Evolutionary conservation across 2,329 filamentous ascomycete genomes (phyloP).

Genomic region (Venturia aucupariae): DNA sequence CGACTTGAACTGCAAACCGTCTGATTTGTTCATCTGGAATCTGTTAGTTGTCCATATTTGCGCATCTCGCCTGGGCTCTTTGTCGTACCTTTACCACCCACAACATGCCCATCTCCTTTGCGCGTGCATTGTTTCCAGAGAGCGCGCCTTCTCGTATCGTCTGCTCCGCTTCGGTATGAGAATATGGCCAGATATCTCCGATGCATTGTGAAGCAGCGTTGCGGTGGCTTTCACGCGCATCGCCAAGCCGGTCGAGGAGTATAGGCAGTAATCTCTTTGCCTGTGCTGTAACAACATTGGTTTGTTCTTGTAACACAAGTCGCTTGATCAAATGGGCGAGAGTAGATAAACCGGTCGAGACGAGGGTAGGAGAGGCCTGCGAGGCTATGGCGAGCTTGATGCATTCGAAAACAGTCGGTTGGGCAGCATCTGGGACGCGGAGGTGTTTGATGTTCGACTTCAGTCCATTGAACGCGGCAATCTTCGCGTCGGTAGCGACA

Average conservation of each 20-base stretch:
- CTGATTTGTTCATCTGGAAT: slow-evolving; percentile 66
- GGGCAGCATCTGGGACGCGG: slow-evolving; percentile 67
- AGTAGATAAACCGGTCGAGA: slow-evolving; percentile 77
- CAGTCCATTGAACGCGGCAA: slow-evolving; percentile 60
- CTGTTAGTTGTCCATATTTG: slow-evolving; percentile 15
- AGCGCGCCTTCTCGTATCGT: slow-evolving; percentile 71
- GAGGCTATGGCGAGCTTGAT: slow-evolving; percentile 66
- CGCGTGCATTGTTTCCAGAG: slow-evolving; percentile 68
- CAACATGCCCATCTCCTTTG: slow-evolving; percentile 75
- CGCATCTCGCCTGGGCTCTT: slow-evolving; percentile 12
- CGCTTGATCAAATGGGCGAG: slow-evolving; percentile 82
- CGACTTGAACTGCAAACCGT: slow-evolving; percentile 67
- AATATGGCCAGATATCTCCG: slow-evolving; percentile 63
- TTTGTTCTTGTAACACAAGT: slow-evolving; percentile 74
- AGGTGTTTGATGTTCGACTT: slow-evolving; percentile 90
- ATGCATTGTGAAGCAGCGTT: slow-evolving; percentile 65
- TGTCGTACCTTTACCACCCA: slow-evolving; percentile 67
- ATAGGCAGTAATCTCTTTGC: slow-evolving; percentile 62
- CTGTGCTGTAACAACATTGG: slow-evolving; percentile 58
- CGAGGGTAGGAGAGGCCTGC: slow-evolving; percentile 62
- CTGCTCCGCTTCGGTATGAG: slow-evolving; percentile 66
- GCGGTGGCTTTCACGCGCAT: slow-evolving; percentile 78
- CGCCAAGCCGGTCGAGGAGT: slow-evolving; percentile 76
- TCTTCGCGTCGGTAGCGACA: slow-evolving; percentile 59
- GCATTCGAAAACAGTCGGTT: slow-evolving; percentile 71